Evolutionary conservation across 179 eudicot species (phyloP).

Genomic region (Camellia oleifera): DNA sequence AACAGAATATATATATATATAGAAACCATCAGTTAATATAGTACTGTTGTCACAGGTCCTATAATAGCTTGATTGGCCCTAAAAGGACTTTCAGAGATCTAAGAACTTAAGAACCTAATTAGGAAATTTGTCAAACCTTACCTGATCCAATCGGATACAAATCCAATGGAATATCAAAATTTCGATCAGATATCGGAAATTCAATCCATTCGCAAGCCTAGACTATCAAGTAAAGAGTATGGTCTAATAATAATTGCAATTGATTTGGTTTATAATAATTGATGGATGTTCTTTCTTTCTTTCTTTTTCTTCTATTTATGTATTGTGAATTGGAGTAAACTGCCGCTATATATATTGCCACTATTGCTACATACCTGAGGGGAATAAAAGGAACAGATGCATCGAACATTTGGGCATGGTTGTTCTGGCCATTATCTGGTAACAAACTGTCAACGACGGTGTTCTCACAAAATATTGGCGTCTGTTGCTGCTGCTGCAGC

Average conservation of each 20-base stretch:
- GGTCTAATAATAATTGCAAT: too few relatives aligned
- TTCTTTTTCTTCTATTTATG: too few relatives aligned
- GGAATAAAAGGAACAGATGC: conserved; percentile 27
- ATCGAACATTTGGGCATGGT: conserved; percentile 28
- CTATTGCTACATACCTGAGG: conserved; percentile 26
- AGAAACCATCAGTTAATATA: not conserved
- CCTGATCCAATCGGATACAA: too few relatives aligned
- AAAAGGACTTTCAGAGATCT: too few relatives aligned
- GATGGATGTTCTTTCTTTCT: too few relatives aligned
- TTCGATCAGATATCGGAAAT: too few relatives aligned
- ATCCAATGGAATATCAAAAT: too few relatives aligned
- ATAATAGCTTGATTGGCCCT: not conserved
- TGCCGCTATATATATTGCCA: not conserved
- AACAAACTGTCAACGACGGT: conserved; percentile 25
- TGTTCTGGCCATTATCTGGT: conserved; percentile 29
- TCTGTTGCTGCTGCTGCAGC: conserved; percentile 13
- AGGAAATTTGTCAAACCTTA: not conserved
- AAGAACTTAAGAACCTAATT: not conserved
- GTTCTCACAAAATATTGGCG: conserved; percentile 28
- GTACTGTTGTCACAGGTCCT: not conserved
- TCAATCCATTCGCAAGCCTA: too few relatives aligned
- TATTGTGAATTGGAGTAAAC: not conserved
- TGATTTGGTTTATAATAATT: too few relatives aligned
- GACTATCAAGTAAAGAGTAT: too few relatives aligned
- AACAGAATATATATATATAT: not conserved